Evolutionary conservation across 2,329 filamentous ascomycete genomes (phyloP).

Genomic region (Penicillium sp.): DNA sequence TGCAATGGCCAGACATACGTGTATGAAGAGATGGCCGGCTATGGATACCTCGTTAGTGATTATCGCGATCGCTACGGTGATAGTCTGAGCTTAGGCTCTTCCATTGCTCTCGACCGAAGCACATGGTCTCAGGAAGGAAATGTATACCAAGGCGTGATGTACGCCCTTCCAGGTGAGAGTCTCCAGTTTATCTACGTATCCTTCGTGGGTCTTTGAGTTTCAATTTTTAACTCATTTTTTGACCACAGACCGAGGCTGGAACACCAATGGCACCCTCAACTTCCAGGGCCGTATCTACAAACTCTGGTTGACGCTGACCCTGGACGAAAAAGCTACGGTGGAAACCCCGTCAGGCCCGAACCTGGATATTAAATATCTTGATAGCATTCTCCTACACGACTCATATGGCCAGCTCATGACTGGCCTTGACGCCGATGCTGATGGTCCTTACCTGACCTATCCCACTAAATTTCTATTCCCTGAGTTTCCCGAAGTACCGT

Average conservation of each 20-base stretch:
- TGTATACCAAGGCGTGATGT: slow-evolving; percentile 60
- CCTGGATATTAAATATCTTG: slow-evolving; percentile 58
- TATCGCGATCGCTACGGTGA: slow-evolving; percentile 65
- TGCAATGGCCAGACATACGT: slow-evolving; percentile 61
- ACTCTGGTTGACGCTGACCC: slow-evolving; percentile 58
- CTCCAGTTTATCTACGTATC: not conserved
- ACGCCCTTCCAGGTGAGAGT: slow-evolving; percentile 55
- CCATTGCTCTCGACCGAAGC: slow-evolving; percentile 58
- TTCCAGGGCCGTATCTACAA: slow-evolving; percentile 67
- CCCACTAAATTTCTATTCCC: slow-evolving; percentile 17
- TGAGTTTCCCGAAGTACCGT: slow-evolving; percentile 60
- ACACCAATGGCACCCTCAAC: slow-evolving; percentile 67
- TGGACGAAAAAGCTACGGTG: slow-evolving; percentile 49
- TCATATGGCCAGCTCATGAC: slow-evolving; percentile 60
- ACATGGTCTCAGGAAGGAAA: slow-evolving; percentile 55
- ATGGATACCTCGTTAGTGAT: slow-evolving; percentile 57
- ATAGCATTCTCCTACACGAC: slow-evolving; percentile 62
- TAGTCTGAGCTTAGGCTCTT: slow-evolving; percentile 64
- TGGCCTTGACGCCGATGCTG: slow-evolving; percentile 59
- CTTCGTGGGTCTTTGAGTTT: not conserved
- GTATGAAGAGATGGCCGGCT: slow-evolving; percentile 66
- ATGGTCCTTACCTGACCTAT: slow-evolving; percentile 49
- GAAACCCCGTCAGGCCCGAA: slow-evolving; percentile 57
- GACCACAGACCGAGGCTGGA: slow-evolving; percentile 40
- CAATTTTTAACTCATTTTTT: not conserved